phyloP scores from a whole-genome alignment of 176 grass and related monocot genomes.

The Chrysopogon serrulatus region DNA sequence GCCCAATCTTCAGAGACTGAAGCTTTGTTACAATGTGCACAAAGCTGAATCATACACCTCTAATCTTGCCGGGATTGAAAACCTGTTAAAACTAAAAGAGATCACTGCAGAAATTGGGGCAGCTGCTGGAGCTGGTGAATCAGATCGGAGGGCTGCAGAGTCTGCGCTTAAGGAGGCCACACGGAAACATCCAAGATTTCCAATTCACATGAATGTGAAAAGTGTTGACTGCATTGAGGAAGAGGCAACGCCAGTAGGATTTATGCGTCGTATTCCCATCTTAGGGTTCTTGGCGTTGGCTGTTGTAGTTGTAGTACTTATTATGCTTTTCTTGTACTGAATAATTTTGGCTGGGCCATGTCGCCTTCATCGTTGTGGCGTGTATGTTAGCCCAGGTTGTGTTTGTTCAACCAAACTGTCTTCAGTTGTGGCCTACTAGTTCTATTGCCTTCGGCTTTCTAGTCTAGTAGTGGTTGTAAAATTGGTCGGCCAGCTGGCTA shows the following conservation, averaged over 20 bases:
- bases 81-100: neutral
- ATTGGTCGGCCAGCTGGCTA: too few relatives aligned
- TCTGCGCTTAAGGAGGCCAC: neutral
- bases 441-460: too few relatives aligned
- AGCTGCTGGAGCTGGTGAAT: neutral
- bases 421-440: too few relatives aligned
- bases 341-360: too few relatives aligned
- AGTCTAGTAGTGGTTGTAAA: too few relatives aligned
- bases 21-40: neutral
- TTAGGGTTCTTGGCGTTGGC: too few relatives aligned
- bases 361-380: too few relatives aligned
- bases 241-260: neutral
- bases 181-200: neutral
- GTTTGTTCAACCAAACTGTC: too few relatives aligned
- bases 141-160: neutral
- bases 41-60: neutral
- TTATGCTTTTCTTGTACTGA: too few relatives aligned
- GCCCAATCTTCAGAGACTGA: neutral
- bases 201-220: neutral
- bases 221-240: neutral
- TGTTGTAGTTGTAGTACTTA: too few relatives aligned
- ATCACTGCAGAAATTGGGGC: neutral
- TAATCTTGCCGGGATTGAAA: neutral
- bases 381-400: too few relatives aligned
- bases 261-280: too few relatives aligned